phyloP scores from a whole-genome alignment of 305 asterid genomes.

The Fraxinus albicans region DNA sequence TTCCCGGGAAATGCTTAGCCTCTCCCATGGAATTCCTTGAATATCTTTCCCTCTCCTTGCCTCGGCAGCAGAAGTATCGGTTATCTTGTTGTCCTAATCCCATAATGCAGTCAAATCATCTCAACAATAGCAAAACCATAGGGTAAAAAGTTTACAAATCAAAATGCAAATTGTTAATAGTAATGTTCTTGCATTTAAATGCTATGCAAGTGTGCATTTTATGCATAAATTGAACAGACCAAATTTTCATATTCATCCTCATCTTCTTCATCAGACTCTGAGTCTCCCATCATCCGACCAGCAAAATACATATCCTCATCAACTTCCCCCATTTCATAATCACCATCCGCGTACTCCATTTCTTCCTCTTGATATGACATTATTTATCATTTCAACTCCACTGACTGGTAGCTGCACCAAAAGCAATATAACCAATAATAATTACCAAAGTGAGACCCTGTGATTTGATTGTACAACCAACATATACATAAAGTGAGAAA shows the following conservation, averaged over 20 bases:
- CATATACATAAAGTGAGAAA: neutral
- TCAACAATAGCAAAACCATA: slow-evolving; percentile 18
- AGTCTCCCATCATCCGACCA: slow-evolving; percentile 54
- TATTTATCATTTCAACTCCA: slow-evolving; percentile 13
- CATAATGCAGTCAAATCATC: slow-evolving; percentile 31
- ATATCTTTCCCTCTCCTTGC: slow-evolving; percentile 59
- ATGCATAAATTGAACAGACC: slow-evolving; percentile 39
- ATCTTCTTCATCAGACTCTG: slow-evolving; percentile 55
- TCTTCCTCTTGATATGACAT: slow-evolving; percentile 51
- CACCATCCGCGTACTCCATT: slow-evolving; percentile 48
- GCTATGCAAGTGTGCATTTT: neutral
- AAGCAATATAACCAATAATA: neutral
- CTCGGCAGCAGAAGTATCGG: slow-evolving; percentile 52
- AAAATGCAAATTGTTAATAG: neutral
- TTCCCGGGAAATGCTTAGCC: slow-evolving; percentile 51
- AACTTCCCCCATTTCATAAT: slow-evolving; percentile 55
- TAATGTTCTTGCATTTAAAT: neutral
- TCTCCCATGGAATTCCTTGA: slow-evolving; percentile 69
- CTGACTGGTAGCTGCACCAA: slow-evolving; percentile 30
- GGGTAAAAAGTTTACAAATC: neutral
- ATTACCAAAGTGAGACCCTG: neutral
- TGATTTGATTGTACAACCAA: neutral
- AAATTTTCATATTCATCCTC: slow-evolving; percentile 49
- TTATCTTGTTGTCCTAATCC: slow-evolving; percentile 42
- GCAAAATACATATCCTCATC: slow-evolving; percentile 52